Conservation (phyloP, 108 stramenopile species). For the Pseudonitzschia pungens region DNA sequence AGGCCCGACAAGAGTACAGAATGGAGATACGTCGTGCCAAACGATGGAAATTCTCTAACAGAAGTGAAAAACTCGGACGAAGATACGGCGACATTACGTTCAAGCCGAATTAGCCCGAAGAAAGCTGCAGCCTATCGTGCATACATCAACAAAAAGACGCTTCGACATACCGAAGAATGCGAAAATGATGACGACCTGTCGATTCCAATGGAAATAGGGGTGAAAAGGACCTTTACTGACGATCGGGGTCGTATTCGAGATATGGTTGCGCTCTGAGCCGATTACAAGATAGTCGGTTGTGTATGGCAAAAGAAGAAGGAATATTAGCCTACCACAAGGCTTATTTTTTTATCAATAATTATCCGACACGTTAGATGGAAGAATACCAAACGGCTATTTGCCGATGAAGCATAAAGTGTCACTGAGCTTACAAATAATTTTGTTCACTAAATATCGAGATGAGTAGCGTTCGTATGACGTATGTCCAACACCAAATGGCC, state of each 20-base stretch:
- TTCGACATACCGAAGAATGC: neutral
- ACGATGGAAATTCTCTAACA: neutral
- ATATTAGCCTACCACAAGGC: no score
- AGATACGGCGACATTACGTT: neutral
- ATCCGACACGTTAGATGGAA: no score
- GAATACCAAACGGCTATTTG: no score
- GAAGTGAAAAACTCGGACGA: neutral
- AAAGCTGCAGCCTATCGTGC: slow-evolving; percentile 1
- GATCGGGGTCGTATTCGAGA: slow-evolving; percentile 6
- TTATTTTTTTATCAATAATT: no score
- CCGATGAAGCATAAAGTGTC: no score
- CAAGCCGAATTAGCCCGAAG: neutral
- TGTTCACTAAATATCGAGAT: no score
- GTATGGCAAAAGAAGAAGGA: no score
- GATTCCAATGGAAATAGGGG: slow-evolving; percentile 7
- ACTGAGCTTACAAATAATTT: no score
- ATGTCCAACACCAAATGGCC: slow-evolving; percentile 21
- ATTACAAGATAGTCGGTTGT: no score
- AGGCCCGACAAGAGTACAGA: neutral
- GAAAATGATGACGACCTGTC: neutral
- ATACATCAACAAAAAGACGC: slow-evolving; percentile 12
- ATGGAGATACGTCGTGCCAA: neutral
- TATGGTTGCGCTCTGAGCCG: slow-evolving; percentile 16
- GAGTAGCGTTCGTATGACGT: no score
- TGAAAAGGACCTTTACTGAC: slow-evolving; percentile 4